These are phyloP conservation scores for Cystobasidium sp. DNA, from an alignment of 1,284 basidiomycete genomes.

Conservation along the genomic window DNA sequence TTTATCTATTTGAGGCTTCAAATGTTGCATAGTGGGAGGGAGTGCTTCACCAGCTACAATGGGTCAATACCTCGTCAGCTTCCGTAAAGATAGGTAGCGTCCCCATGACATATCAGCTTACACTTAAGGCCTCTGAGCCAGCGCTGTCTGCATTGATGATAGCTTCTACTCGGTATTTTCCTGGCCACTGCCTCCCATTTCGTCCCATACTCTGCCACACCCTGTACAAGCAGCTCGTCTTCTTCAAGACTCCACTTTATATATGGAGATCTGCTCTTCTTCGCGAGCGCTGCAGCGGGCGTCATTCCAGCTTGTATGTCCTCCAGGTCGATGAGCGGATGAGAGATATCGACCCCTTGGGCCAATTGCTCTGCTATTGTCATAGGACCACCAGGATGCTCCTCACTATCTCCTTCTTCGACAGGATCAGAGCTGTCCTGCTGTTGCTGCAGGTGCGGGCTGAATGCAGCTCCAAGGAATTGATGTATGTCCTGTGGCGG, in stretches of 20 bases:
- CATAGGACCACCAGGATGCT: neutral
- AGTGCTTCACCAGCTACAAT: conserved; percentile 45
- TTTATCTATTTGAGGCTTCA: conserved; percentile 38
- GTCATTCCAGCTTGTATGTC: conserved; percentile 39
- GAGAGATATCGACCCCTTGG: neutral
- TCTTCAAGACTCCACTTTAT: conserved; percentile 50
- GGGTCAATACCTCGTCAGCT: no score
- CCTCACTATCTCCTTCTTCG: neutral
- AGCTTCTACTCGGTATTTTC: conserved; percentile 48
- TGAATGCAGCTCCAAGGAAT: conserved; percentile 16
- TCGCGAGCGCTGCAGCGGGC: conserved; percentile 40
- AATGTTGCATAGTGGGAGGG: conserved; percentile 45
- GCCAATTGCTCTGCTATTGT: conserved; percentile 13
- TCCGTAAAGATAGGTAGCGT: no score
- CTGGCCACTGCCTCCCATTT: conserved; percentile 51
- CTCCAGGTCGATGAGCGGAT: conserved; percentile 25
- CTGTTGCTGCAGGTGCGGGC: neutral
- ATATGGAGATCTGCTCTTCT: conserved; percentile 45
- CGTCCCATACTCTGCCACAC: conserved; percentile 48
- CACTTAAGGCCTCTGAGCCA: conserved; percentile 39
- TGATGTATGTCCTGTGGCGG: neutral
- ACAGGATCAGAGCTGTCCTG: neutral
- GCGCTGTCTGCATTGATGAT: conserved; percentile 49
- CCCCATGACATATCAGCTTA: conserved; percentile 2
- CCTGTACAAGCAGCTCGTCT: conserved; percentile 49